Evolutionary conservation across 2,329 filamentous ascomycete genomes (phyloP).

Genomic region (Helotiales sp.): DNA sequence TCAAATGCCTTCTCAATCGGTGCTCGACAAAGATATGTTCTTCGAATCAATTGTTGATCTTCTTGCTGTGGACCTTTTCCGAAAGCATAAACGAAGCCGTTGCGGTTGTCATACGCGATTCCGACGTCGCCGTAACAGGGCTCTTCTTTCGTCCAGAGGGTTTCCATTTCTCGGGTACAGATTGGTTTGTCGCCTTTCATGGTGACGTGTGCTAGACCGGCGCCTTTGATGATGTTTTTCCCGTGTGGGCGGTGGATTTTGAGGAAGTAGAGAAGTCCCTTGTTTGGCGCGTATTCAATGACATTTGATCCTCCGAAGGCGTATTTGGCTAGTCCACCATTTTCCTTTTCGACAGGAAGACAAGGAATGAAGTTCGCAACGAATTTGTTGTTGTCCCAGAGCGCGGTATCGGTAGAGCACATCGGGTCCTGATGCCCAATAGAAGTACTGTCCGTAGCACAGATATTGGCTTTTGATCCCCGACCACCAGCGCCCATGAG

Average conservation of each 20-base stretch:
- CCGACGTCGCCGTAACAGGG: slow-evolving; percentile 6
- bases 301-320: slow-evolving; percentile 8
- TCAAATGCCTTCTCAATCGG: background rate
- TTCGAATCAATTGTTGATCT: slow-evolving; percentile 4
- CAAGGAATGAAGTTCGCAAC: slow-evolving; percentile 10
- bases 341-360: slow-evolving; percentile 1
- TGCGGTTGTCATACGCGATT: slow-evolving; percentile 4
- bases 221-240: slow-evolving; percentile 5
- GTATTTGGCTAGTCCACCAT: slow-evolving; percentile 1
- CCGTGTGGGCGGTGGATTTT: slow-evolving; percentile 7
- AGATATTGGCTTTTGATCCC: slow-evolving; percentile 7
- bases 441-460: slow-evolving; percentile 7
- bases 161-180: slow-evolving; percentile 2
- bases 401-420: slow-evolving; percentile 4
- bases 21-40: slow-evolving; percentile 6
- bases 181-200: slow-evolving; percentile 5
- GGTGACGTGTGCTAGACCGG: background rate
- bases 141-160: slow-evolving; percentile 6
- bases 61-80: slow-evolving; percentile 5
- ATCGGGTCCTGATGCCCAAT: slow-evolving; percentile 6
- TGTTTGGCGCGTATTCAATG: slow-evolving; percentile 6
- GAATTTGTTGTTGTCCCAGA: slow-evolving; percentile 10
- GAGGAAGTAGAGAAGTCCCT: slow-evolving; percentile 6
- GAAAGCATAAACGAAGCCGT: slow-evolving; percentile 6
- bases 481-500: slow-evolving; percentile 5